A percentile compares a stretch with the other conserved stretches of the same genome.
Conservation (phyloP, 768 basidiomycete genomes). For the Kwoniella newhampshirensis region DNA sequence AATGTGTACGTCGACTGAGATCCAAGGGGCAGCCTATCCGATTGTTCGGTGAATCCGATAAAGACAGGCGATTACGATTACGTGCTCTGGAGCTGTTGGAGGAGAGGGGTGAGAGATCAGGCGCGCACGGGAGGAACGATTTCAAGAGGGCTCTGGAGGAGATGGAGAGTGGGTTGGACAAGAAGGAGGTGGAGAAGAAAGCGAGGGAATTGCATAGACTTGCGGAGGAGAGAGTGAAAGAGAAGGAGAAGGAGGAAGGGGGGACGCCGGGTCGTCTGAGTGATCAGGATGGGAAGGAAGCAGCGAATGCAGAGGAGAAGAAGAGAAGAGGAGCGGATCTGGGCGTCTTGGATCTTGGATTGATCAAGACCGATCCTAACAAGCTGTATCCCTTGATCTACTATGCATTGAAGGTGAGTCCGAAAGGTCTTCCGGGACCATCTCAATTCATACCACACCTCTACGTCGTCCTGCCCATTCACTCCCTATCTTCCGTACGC, state of each 20-base stretch:
- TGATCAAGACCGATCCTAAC: constrained; percentile 88
- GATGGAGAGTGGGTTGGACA: constrained; percentile 62
- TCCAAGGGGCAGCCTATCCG: constrained; percentile 91
- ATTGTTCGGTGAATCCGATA: constrained; percentile 91
- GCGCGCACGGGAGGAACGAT: constrained; percentile 72
- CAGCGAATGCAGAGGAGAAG: constrained; percentile 55
- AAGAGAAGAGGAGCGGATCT: constrained; percentile 46
- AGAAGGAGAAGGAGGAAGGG: constrained; percentile 48
- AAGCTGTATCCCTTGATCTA: constrained; percentile 96
- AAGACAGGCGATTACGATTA: constrained; percentile 82
- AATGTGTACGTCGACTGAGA: constrained; percentile 83
- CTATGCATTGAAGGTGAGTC: constrained; percentile 73
- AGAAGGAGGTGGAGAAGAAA: constrained; percentile 38
- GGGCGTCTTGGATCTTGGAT: constrained; percentile 70
- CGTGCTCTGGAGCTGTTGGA: constrained; percentile 94
- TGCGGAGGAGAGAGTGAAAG: constrained; percentile 60
- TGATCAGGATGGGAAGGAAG: constrained; percentile 27
- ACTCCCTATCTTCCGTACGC: neutral
- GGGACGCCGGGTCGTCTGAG: constrained; percentile 1
- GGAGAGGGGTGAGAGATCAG: constrained; percentile 56
- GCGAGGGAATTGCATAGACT: constrained; percentile 16
- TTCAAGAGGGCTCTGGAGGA: constrained; percentile 63
- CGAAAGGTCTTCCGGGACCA: no score
- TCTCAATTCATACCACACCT: no score
- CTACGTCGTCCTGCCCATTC: neutral